Evolutionary conservation across 2,329 filamentous ascomycete species (phyloP), one percentile per base, ranked within the genome.

Genomic region (Raffaelea deltoideospora): DNA sequence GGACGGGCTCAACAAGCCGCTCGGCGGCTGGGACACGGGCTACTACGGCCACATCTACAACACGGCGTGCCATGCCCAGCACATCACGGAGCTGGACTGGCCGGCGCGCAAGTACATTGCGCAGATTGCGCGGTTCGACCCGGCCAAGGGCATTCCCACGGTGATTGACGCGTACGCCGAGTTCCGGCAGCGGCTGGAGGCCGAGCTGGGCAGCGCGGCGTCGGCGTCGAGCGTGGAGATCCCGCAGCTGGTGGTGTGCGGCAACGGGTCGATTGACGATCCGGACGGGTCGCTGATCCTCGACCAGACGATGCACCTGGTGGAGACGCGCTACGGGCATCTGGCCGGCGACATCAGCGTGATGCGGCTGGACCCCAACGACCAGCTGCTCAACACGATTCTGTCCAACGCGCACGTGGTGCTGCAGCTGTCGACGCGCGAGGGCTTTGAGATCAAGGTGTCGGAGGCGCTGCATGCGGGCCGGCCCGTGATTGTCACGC

Each of bases 401-500:
- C 67, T 90, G 42, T 74, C 76, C 27, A 77, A 79, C 34, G 76
- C 80, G 1, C 72, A 77, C 39, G 72, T 86, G 8, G 78, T 78
- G 1, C 67, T 90, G 8, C 83, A 90, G 54, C 71, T 90, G 6
- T 87, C 80, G 3, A 86, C 78, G 0, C 72, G 80, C 26, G 83
- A 90, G 52, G 82, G 83, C 0, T 90, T 90, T 47, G 83, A 90
- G 55, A 78, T 90, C 47, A 90, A 90, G 56, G 81, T 90, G 5
- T 85, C 79, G 0, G 84, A 90, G 56, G 82, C 80, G 1, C 64
- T 88, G 18, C 82, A 87, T 50, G 83, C 85, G 31, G 82, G 82
- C 13, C 72, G 79, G 3, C 83, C 83, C 1, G 69, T 86, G 48
- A 84, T 90, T 43, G 80, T 78, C 3, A 83, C 79, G 1, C 64